Conservation (phyloP, 257 asterid genomes). For the Nyctanthes arbortristis region DNA sequence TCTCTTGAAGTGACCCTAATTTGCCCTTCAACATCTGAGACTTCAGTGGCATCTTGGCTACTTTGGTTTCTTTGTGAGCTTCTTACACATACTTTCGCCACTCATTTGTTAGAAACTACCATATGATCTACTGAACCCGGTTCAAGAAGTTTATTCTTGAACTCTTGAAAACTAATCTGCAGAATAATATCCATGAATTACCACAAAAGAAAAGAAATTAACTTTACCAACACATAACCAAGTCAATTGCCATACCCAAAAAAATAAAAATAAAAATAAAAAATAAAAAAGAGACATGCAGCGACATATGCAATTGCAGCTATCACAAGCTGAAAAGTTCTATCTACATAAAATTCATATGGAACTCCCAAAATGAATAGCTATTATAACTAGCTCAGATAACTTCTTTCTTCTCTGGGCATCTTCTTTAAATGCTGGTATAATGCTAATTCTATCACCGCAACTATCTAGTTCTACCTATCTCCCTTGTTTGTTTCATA, state of each 20-base stretch:
- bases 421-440: background rate
- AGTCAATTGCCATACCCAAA: slow-evolving; percentile 12
- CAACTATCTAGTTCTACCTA: background rate
- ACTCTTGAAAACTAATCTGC: slow-evolving; percentile 98
- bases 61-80: slow-evolving; percentile 50
- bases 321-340: too few relatives aligned
- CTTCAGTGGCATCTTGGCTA: slow-evolving; percentile 34
- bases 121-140: slow-evolving; percentile 88
- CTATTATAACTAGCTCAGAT: background rate
- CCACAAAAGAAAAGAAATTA: slow-evolving; percentile 18
- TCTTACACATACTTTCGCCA: slow-evolving; percentile 78
- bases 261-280: background rate
- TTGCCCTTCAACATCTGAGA: slow-evolving; percentile 34
- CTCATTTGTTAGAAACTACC: slow-evolving; percentile 73
- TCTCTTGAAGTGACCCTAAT: slow-evolving; percentile 29
- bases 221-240: slow-evolving; percentile 1
- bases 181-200: background rate
- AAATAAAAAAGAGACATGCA: background rate
- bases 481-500: background rate
- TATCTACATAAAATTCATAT: background rate
- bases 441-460: background rate
- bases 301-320: too few relatives aligned
- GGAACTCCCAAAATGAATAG: background rate
- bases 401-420: background rate
- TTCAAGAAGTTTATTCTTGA: slow-evolving; percentile 87